Percentiles rank a stretch among this genome's conserved stretches.
Conservation (phyloP, 2,329 filamentous ascomycete species). For the Talaromyces atroroseus region DNA sequence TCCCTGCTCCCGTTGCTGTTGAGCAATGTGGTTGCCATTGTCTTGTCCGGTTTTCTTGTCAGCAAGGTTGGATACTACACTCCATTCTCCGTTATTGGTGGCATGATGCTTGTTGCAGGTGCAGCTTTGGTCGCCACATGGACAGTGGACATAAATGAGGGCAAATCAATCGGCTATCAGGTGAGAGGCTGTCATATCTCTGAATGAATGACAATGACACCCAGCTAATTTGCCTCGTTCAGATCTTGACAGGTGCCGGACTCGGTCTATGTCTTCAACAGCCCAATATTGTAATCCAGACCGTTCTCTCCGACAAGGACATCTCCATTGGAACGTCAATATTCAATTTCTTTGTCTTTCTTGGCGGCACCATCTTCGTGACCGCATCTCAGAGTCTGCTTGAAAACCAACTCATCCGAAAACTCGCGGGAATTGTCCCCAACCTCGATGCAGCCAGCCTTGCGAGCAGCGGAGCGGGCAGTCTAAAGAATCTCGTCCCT, state of each 20-base stretch:
- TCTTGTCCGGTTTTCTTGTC: not conserved
- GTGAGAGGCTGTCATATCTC: not conserved
- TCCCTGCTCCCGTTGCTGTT: not conserved
- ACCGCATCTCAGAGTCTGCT: conserved; percentile 35
- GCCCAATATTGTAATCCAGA: conserved; percentile 30
- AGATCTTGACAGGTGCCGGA: conserved; percentile 19
- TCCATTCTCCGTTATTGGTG: not conserved
- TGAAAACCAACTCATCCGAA: conserved; percentile 18
- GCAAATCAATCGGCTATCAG: not conserved
- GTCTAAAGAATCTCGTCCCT: too few relatives aligned
- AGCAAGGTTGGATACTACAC: not conserved
- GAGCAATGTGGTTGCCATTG: not conserved
- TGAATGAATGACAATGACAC: not conserved
- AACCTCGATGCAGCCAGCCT: too few relatives aligned
- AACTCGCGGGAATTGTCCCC: too few relatives aligned
- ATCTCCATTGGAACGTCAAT: conserved; percentile 31
- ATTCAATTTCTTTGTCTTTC: conserved; percentile 30
- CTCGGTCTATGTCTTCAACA: conserved; percentile 23
- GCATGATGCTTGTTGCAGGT: not conserved
- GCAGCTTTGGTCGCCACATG: not conserved
- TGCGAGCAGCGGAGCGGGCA: too few relatives aligned
- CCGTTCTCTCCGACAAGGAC: conserved; percentile 24
- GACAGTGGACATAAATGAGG: not conserved
- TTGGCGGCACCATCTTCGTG: conserved; percentile 34
- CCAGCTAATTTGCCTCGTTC: conserved; percentile 18